Evolutionary conservation across 257 asterid genomes (phyloP), one percentile per base, ranked within the genome.

Genomic region (Primulina tabacum): DNA sequence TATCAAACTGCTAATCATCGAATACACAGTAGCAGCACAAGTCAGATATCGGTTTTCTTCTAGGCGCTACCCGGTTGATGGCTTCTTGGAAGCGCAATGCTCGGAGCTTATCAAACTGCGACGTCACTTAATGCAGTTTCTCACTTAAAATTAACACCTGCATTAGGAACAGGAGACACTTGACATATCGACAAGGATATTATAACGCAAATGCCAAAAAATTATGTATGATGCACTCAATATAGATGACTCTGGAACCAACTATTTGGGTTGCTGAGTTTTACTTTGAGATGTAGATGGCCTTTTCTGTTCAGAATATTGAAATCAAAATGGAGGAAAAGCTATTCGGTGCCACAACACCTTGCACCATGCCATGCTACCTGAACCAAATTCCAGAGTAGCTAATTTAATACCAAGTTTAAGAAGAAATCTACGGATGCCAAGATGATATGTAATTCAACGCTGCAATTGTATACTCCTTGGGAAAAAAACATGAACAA

Each of bases 41-140:
- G 6, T 43, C 56, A 29, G 40, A 20, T 35, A 60, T 34, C 62
- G 26, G 80, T 68, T 89, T 94, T 87, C 86, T 86, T 86, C 95
- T 80, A 76, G 96, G 96, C 50, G 90, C 72, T 56, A 80, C 93
- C 64, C 96, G 83, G 80, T 89, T 91, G 67, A 94, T 86, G 52
- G 92, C 93, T 65, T 94, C 96, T 83, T 86, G 99, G 86, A 89
- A 94, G 47, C 94, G 96, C 69, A 91, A n/a, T 64, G 97, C 99
- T 81, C 97, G 85, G 68, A 94, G 89, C 79, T 82, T 86, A 79
- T 94, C 99, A 75, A 91, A 94, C 74, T 84, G 86, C 35, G 97
- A 91, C 35, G 99, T 85, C 66, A 91, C 97, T 17, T 87, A 80
- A 73, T 88, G 95, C 70, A 91, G 96, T 82, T 84, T 94, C 82